Evolutionary conservation across 2,329 filamentous ascomycete species (phyloP), one percentile per base, ranked within the genome.

Genomic region (Cytospora schulzeri): DNA sequence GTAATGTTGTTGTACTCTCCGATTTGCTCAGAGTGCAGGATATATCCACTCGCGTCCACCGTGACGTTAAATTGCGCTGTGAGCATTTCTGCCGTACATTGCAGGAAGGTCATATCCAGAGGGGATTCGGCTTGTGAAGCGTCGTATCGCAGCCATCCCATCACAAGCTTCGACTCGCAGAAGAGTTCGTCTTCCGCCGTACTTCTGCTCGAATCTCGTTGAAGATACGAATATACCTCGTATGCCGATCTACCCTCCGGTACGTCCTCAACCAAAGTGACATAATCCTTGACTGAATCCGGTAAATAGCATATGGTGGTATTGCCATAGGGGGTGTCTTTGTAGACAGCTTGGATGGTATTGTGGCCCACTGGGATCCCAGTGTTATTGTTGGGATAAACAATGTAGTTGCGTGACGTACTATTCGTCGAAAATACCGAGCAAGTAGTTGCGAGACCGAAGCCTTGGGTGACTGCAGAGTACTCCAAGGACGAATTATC

Each of bases 31-130:
- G 74, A 71, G 0, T 63, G 67, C 0, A 73, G 14, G 0, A 79
- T 65, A 19, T 71, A 63, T 0, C 76, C 77, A 0, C 51, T 2
- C 0, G 28, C 0, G 28, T 78, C 73, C 1, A 78, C 65, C 0
- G 71, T 72, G 1, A 79, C 63, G 4, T 77, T 69, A 67, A 79
- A 79, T 54, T 72, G 68, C 0, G 73, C 75, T 0, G 75, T 76
- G n/a, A 72, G 57, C 2, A 78, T 71, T 0, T 67, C n/a, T 0
- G 76, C 73, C 0, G 41, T 31, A 29, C 76, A 78, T 0, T 67
- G n/a, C 0, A 70, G 48, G 7, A 72, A 71, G 19, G 64, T 70
- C 0, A 68, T 68, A 0, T 73, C 41, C 1, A 73, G 29, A 0
- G 66, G 69, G 0, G 19, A 56, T 17, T 71, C 71, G 1, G 62